Conservation (phyloP, 208 protist genomes). For the Trichomonas gallinae region DNA sequence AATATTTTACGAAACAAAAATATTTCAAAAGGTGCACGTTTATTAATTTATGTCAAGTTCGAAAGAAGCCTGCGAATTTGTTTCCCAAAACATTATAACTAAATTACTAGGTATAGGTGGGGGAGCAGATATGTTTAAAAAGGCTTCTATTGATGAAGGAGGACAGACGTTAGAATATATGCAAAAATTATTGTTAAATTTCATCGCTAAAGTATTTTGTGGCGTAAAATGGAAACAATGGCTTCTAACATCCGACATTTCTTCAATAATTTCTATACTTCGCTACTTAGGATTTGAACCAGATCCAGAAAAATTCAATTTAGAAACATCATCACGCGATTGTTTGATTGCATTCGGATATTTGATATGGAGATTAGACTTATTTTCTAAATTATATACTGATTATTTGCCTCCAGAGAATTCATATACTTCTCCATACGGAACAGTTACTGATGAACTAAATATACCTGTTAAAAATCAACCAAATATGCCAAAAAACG, state of each 20-base stretch:
- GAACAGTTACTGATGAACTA: background rate
- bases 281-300: background rate
- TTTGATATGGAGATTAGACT: background rate
- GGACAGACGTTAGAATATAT: background rate
- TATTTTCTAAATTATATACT: background rate
- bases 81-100: background rate
- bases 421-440: background rate
- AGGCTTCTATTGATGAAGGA: background rate
- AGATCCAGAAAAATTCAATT: background rate
- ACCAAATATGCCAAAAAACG: background rate
- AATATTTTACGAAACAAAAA: too few species aligned
- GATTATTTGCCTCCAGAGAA: background rate
- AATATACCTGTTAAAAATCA: background rate
- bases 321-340: background rate
- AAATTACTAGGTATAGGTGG: background rate
- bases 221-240: background rate
- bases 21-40: too few species aligned
- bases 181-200: background rate
- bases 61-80: background rate
- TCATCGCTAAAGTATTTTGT: background rate
- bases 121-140: background rate
- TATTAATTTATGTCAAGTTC: background rate
- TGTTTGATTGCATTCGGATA: background rate
- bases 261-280: background rate
- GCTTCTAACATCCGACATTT: background rate